Evolutionary conservation across 2,329 filamentous ascomycete genomes (phyloP).

Genomic region (Coleophoma eucalyptorum): DNA sequence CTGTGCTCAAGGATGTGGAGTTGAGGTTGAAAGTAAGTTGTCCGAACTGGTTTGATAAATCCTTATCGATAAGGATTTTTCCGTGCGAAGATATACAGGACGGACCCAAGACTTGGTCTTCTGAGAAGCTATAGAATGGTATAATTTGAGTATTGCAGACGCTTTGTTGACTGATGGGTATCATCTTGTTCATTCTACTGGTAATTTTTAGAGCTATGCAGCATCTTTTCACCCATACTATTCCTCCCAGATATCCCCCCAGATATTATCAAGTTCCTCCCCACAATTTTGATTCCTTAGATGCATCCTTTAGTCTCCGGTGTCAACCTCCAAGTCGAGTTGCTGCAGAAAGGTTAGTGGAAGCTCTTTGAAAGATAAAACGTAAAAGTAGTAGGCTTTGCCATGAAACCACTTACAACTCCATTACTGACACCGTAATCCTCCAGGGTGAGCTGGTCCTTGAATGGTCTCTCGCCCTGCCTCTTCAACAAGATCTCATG

Average conservation of each 20-base stretch:
- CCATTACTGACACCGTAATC: conserved; percentile 96
- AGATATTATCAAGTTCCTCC: too few species aligned
- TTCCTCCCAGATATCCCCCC: too few species aligned
- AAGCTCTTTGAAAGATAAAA: not conserved
- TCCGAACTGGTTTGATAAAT: not conserved
- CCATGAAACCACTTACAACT: conserved; percentile 37
- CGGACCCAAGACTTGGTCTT: too few species aligned
- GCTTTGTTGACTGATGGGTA: too few species aligned
- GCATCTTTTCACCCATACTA: too few species aligned
- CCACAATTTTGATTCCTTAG: not conserved
- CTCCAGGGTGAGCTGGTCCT: conserved; percentile 80
- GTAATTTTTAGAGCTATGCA: too few species aligned
- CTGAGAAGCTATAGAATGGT: too few species aligned
- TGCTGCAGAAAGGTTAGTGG: conserved; percentile 8
- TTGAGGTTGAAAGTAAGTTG: conserved; percentile 1
- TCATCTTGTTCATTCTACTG: too few species aligned
- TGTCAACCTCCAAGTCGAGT: conserved; percentile 31
- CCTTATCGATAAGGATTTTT: conserved; percentile 5
- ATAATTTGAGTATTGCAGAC: too few species aligned
- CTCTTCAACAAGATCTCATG: conserved; percentile 90
- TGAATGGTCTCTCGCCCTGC: conserved; percentile 90
- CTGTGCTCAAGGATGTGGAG: not conserved
- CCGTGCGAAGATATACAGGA: too few species aligned
- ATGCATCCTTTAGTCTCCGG: conserved; percentile 22
- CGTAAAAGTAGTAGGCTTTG: not conserved